phyloP scores from a whole-genome alignment of 257 asterid species.

The Fraxinus cuspidata region DNA sequence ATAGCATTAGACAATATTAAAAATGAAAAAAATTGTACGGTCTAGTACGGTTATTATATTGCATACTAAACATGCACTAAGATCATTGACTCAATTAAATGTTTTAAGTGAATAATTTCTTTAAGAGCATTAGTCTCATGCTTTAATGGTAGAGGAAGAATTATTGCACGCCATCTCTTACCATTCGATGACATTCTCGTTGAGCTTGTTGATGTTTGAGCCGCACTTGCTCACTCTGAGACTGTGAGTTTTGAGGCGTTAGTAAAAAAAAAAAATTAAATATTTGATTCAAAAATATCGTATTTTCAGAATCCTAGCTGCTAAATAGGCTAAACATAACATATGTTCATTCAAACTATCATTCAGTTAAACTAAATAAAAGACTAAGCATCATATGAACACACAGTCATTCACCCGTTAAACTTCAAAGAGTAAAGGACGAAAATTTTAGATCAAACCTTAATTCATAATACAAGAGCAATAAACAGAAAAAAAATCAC shows the following conservation, averaged over 20 bases:
- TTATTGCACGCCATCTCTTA: conserved; percentile 24
- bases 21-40: too few species aligned
- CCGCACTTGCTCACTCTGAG: conserved; percentile 65
- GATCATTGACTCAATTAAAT: not conserved
- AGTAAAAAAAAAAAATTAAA: not conserved
- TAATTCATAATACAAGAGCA: not conserved
- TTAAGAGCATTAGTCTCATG: not conserved
- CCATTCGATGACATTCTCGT: conserved; percentile 76
- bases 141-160: not conserved
- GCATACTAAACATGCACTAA: not conserved
- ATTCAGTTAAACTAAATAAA: not conserved
- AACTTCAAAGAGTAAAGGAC: not conserved
- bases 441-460: not conserved
- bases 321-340: not conserved
- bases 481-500: not conserved
- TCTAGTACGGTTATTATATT: not conserved
- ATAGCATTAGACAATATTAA: not conserved
- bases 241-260: conserved; percentile 35
- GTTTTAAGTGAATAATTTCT: not conserved
- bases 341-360: not conserved
- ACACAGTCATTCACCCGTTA: conserved; percentile 15
- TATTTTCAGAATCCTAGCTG: conserved; percentile 5
- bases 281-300: not conserved
- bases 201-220: conserved; percentile 71
- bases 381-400: not conserved